These are phyloP conservation scores for Eucalyptus virginea DNA, from an alignment of 345 rosid species.

Conservation along the genomic window DNA sequence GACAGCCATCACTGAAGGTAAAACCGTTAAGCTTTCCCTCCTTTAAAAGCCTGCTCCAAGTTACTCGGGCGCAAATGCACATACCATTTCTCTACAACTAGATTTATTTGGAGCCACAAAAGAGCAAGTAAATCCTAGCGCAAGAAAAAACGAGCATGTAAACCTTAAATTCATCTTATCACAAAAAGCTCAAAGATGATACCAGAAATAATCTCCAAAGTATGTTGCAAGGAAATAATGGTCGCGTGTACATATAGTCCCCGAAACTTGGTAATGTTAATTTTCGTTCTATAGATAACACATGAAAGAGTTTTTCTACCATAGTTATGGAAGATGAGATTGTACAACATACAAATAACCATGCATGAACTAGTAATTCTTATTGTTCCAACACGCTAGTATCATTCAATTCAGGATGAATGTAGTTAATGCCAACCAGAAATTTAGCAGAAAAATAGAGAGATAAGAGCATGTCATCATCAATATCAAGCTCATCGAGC, in stretches of 20 bases:
- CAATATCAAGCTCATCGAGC: conserved; percentile 63
- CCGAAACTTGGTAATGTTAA: too few relatives aligned
- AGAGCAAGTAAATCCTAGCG: conserved; percentile 68
- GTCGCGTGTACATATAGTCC: neutral
- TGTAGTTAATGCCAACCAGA: conserved; percentile 18
- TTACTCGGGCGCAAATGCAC: too few relatives aligned
- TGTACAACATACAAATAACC: neutral
- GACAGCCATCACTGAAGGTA: conserved; percentile 1
- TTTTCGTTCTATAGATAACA: too few relatives aligned
- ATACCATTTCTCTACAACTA: conserved; percentile 24
- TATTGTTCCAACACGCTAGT: neutral
- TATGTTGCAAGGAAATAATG: neutral
- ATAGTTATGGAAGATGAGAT: neutral
- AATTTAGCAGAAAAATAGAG: conserved; percentile 43
- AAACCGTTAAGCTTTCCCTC: neutral
- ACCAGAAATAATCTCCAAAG: neutral
- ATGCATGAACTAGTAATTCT: neutral
- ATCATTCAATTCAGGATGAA: neutral
- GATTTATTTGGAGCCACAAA: conserved; percentile 76
- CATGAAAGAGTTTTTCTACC: too few relatives aligned
- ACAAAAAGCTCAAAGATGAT: too few relatives aligned
- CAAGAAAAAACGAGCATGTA: neutral
- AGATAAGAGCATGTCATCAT: conserved; percentile 41
- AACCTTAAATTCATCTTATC: neutral
- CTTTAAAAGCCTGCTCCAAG: too few relatives aligned